Percentiles rank a stretch among this genome's conserved stretches.
Conservation (phyloP, 371 early-diverging fungal species). For the Apophysomyces trapeziformis region DNA sequence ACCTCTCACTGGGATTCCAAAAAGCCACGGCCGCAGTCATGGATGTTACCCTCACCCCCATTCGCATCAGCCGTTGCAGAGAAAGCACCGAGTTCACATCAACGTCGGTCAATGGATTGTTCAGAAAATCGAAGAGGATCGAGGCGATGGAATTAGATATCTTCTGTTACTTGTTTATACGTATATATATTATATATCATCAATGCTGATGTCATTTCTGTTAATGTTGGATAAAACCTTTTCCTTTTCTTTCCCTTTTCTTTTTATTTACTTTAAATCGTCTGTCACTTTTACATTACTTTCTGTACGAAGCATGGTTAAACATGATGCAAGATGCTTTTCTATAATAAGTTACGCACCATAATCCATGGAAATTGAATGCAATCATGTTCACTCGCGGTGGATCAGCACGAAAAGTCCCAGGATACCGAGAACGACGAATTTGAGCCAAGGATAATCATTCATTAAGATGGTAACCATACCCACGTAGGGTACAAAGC, state of each 20-base stretch:
- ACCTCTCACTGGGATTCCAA: background rate
- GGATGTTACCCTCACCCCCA: slow-evolving; percentile 1
- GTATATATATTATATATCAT: slow-evolving; percentile 7
- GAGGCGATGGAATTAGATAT: slow-evolving; percentile 2
- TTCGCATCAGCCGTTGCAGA: background rate
- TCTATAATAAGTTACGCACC: background rate
- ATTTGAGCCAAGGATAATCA: slow-evolving; percentile 92
- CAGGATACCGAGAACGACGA: slow-evolving; percentile 76
- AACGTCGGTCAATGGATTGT: slow-evolving; percentile 2
- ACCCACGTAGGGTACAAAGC: slow-evolving; percentile 93
- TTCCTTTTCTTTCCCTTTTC: too few species aligned
- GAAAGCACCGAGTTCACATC: background rate
- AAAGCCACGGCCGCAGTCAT: slow-evolving; percentile 1
- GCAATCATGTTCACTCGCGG: slow-evolving; percentile 41
- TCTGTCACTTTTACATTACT: too few species aligned
- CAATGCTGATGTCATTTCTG: too few species aligned
- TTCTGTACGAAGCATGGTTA: too few species aligned
- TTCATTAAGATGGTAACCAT: slow-evolving; percentile 97
- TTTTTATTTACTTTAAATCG: too few species aligned
- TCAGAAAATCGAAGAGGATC: background rate
- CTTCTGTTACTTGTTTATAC: slow-evolving; percentile 7
- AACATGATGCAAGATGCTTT: too few species aligned
- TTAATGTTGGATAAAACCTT: too few species aligned
- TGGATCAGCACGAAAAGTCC: slow-evolving; percentile 73
- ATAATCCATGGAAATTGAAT: background rate